Evolutionary conservation across 306 rosid species (phyloP), one percentile per base, ranked within the genome.

Genomic region (Biancaea sappan): DNA sequence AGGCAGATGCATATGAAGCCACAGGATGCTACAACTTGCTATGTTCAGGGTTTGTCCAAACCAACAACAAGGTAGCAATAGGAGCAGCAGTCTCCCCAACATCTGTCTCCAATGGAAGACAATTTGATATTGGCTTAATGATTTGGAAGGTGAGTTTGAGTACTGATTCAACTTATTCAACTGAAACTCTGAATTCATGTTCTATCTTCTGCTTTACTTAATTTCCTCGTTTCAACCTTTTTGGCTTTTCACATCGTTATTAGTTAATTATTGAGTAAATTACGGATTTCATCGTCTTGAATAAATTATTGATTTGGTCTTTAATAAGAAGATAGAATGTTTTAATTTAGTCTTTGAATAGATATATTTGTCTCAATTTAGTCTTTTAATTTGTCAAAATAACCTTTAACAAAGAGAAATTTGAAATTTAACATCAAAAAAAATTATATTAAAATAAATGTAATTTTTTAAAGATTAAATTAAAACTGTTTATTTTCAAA

Each of bases 21-120:
- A 94, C 99, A n/a, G 99, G 99, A 61, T 94, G 99, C 83, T 94
- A 94, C 92, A 94, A 94, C 75, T 86, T 94, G 79, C 84, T 95
- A 12, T 95, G 99, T 81, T 95, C 99, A 44, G 99, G 99, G 44
- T 95, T 95, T 87, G 84, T 95, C 51, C 99, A 95, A 87, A 95
- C 98, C 8, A 95, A 92, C 80, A 95, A 86, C 78, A 95, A 48
- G 73, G 88, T 95, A 80, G 98, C 98, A 54, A 92, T 95, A 46
- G 99, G 99, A 64, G 99, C 99, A 58, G 98, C 99, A 72, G 92
- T 95, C 25, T 84, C 93, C 69, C 99, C 99, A 73, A 95, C 96
- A 85, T 95, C 99, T 47, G 73, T 66, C 40, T 90, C 66, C 77
- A 84, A 80, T 67, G 92, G 88, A 61, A 88, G 96, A 87, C 99